Base-by-base conservation (phyloP, 2,329 filamentous ascomycete genomes). In the Phaeosphaeria sp. region DNA sequence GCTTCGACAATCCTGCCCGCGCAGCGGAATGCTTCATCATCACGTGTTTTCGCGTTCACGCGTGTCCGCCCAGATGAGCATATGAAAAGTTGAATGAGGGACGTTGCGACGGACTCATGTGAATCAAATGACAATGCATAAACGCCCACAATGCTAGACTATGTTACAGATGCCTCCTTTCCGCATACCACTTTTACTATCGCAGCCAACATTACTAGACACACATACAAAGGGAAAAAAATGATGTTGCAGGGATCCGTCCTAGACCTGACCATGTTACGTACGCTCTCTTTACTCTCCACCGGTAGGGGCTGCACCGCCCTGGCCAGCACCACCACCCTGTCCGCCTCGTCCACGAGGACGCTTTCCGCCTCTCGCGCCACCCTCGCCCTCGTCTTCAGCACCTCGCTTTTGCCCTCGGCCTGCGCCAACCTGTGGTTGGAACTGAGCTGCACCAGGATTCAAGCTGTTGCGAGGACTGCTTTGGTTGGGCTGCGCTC, bases 401-500 rank as follows among this genome's bases (percentile, higher is more conserved):
- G 68, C 62, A 5, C 66, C 65, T 7, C 75, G 67, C 64, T 77
- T 77, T 63, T 76, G 71, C 1, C 71, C 74, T 5, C 72, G 63
- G 9, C 70, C 71, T 46, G 55, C 64, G 21, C 64, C 61, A 20
- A 55, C 64, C 33, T 63, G 69, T 21, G 77, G 77, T n/a, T 68
- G 62, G 48, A 79, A 79, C 5, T 71, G 66, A 49, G 56, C 58
- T 1, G 77, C 78, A 18, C 64, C 67, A 0, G 76, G 71, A 44
- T 78, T 80, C 59, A 80, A 62, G 3, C 63, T 66, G 5, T 64
- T 62, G 1, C 69, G 63, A 0, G 71, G 68, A 15, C 65, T 69
- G 1, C 48, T 50, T 50, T 60, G 65, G 18, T 65, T 68, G 30
- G 68, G 63, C 20, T 58, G 65, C 20, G 63, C 63, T 2, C 67